A percentile compares a stretch with the other conserved stretches of the same genome.
These are phyloP conservation scores for Moesziomyces antarcticus DNA, from an alignment of 1,284 basidiomycete genomes.

Conservation along the genomic window DNA sequence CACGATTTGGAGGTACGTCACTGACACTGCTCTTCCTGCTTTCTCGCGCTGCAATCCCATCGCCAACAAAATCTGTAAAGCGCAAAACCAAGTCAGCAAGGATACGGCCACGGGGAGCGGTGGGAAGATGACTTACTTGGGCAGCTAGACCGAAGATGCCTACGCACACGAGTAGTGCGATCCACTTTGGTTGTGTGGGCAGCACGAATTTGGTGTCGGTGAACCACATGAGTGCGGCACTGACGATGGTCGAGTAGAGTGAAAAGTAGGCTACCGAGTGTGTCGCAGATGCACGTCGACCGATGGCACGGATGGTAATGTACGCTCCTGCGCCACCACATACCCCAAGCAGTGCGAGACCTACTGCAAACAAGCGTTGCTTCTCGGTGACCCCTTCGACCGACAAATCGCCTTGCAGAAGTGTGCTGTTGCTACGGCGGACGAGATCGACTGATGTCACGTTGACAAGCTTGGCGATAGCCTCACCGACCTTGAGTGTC, in stretches of 20 bases:
- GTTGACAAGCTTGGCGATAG: conserved; percentile 26
- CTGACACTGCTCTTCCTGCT: conserved; percentile 44
- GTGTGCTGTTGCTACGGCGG: conserved; percentile 1
- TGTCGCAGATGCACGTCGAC: conserved; percentile 78
- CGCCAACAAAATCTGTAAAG: conserved; percentile 40
- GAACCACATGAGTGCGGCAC: conserved; percentile 67
- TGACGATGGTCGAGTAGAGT: conserved; percentile 74
- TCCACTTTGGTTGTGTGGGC: conserved; percentile 35
- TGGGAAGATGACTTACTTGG: conserved; percentile 14
- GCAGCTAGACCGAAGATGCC: conserved; percentile 54
- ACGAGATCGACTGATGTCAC: conserved; percentile 9
- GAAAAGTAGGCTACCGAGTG: conserved; percentile 80
- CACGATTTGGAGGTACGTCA: conserved; percentile 49
- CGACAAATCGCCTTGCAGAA: conserved; percentile 1
- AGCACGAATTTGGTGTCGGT: conserved; percentile 42
- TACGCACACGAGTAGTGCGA: conserved; percentile 47
- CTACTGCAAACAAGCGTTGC: conserved; percentile 72
- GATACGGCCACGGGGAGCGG: neutral
- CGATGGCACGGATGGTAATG: conserved; percentile 77
- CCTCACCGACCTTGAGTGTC: conserved; percentile 10
- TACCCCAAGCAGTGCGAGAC: conserved; percentile 74
- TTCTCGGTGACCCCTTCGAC: conserved; percentile 64
- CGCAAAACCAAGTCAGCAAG: neutral
- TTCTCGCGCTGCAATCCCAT: conserved; percentile 54
- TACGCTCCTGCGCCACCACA: conserved; percentile 75